Evolutionary conservation across 2,329 filamentous ascomycete genomes (phyloP).

Genomic region (Venturia effusa): DNA sequence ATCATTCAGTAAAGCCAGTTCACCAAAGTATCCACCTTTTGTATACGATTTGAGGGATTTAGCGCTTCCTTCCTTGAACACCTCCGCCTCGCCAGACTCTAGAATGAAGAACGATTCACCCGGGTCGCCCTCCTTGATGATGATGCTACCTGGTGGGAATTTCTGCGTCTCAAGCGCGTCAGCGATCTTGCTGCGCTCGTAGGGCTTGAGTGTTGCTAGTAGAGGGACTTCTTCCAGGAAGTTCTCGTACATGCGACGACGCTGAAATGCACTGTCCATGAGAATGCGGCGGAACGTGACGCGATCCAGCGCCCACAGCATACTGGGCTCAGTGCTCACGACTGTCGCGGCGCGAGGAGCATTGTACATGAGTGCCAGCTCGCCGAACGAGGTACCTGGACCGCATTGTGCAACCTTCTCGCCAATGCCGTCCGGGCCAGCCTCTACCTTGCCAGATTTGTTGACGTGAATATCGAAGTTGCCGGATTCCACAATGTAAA

Average conservation of each 20-base stretch:
- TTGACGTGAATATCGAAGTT: conserved; percentile 89
- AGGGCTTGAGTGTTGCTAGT: conserved; percentile 70
- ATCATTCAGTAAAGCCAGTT: conserved; percentile 87
- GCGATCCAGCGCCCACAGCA: conserved; percentile 88
- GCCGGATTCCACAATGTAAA: conserved; percentile 92
- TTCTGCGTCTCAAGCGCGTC: conserved; percentile 90
- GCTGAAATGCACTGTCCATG: conserved; percentile 96
- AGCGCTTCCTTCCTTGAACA: conserved; percentile 58
- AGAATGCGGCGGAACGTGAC: conserved; percentile 95
- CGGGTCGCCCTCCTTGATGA: conserved; percentile 85
- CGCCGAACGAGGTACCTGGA: conserved; percentile 87
- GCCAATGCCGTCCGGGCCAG: conserved; percentile 74
- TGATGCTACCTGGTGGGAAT: conserved; percentile 64
- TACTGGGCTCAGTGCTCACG: conserved; percentile 70
- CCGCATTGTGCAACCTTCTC: conserved; percentile 71
- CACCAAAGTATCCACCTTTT: conserved; percentile 95
- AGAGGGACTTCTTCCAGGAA: conserved; percentile 92
- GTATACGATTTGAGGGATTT: conserved; percentile 68
- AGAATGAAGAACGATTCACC: conserved; percentile 88
- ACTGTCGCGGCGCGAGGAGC: conserved; percentile 92
- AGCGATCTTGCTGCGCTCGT: conserved; percentile 94
- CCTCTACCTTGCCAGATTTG: conserved; percentile 60
- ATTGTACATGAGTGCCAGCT: conserved; percentile 97
- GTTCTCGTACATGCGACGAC: conserved; percentile 91
- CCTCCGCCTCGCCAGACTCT: conserved; percentile 77